Evolutionary conservation across 768 basidiomycete species (phyloP), one percentile per base, ranked within the genome.

Genomic region (Trametes cubensis): DNA sequence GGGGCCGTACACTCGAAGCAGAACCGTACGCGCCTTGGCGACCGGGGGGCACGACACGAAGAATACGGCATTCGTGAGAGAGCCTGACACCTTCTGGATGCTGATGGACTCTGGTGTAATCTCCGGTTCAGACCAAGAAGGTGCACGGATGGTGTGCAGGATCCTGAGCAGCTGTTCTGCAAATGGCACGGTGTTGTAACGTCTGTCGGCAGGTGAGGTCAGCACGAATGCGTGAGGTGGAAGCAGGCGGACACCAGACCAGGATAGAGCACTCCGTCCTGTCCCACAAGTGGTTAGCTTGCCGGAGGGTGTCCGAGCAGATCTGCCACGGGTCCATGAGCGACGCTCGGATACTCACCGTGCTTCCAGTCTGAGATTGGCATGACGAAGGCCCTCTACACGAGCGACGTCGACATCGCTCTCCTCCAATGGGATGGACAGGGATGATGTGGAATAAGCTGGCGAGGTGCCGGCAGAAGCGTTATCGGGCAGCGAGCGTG

Each of bases 21-120:
- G 82, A 26, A 98, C 74, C 1, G 92, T 95, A 66, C 78, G 81
- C 55, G 77, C 74, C 58, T 73, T 77, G 57, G 76, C 78, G 20
- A 74, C 72, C 34, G 78, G 72, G 40, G 84, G 79, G 71, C 86
- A 94, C 11, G 95, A 92, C 56, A 98, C 89, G 76, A 98, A 99
- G 78, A 93, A 98, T 58, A 99, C 94, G 58, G 92, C 90, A 74
- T 99, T 99, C 44, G 96, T 99, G 65, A 98, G 76, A 13, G 93
- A 89, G 10, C 96, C 95, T 7, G 95, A 93, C 23, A 95, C 89
- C 71, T 90, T 95, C 71, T 80, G 80, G 65, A 98, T 82, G 57
- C 78, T 79, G 53, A 95, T 70, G 30, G 77, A 74, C 47, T 81
- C 73, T 38, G 83, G 74, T 34, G 76, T 75, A 45, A 87, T 75